Evolutionary conservation across 2,329 filamentous ascomycete genomes (phyloP).

Genomic region (Fusarium sterilihyphosum): DNA sequence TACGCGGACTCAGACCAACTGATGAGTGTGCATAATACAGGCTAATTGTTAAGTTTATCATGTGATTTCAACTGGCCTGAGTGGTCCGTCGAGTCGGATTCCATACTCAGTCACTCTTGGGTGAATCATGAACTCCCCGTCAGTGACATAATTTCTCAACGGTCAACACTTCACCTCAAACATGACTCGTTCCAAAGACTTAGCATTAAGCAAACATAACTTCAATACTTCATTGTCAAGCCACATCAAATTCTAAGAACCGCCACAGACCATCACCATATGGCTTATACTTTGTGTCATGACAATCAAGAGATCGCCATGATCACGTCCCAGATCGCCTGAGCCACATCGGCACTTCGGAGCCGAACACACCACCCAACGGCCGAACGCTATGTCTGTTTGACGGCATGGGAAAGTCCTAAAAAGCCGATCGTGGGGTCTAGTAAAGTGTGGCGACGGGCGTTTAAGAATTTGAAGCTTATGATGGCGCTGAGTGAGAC

Average conservation of each 20-base stretch:
- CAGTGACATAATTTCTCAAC: not conserved
- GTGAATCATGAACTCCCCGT: not conserved
- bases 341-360: conserved; percentile 16
- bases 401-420: conserved; percentile 12
- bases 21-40: not conserved
- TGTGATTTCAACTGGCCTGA: not conserved
- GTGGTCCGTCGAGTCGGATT: not conserved
- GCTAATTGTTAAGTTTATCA: too few relatives aligned
- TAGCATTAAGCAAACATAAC: not conserved
- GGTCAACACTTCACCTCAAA: not conserved
- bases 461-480: conserved; percentile 3
- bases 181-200: not conserved
- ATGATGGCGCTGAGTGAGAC: not conserved
- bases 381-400: not conserved
- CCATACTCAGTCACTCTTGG: not conserved
- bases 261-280: not conserved
- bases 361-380: conserved; percentile 28
- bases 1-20: too few relatives aligned
- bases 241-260: not conserved
- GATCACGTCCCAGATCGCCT: not conserved
- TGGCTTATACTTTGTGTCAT: conserved; percentile 3
- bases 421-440: conserved; percentile 2
- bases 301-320: not conserved
- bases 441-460: not conserved
- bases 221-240: not conserved